Evolutionary conservation across 345 rosid species (phyloP), one percentile per base, ranked within the genome.

Genomic region (Linum tenue): DNA sequence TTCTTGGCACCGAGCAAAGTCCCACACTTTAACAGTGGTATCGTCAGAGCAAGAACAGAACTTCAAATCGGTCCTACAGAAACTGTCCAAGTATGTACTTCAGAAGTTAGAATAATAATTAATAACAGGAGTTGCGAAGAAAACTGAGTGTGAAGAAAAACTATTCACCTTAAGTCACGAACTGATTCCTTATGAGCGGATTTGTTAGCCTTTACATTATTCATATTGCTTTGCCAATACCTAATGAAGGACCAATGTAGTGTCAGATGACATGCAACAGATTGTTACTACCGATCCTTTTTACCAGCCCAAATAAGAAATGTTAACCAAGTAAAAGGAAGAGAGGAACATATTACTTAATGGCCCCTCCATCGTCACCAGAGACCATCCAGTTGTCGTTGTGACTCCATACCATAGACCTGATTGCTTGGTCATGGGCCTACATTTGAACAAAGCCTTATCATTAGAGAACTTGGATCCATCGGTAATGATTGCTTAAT

Each of bases 221-320:
- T 94, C 99, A 94, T 94, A 70, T 88, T 90, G 77, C 83, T 90
- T 78, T 90, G 99, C 99, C 99, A 94, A 67, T 90, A 94, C 89
- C 99, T 94, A 74, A 67, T 68, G 65, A 37, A 58, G 66, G 22
- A 41, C 55, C 61, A 57, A 67, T 5, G 31, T 9, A 42, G 68
- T 14, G 63, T 36, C n/a, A 31, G 38, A 43, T 43, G 36, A 66
- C 5, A 39, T 63, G 40, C 60, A 55, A 8, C 55, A 17, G 7
- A 53, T 73, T 14, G 50, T 31, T 36, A 35, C 39, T 16, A 16
- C 14, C 51, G 38, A 58, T 39, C 16, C 5, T 43, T 36, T 42
- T 39, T 12, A 66, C 5, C 44, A 60, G 5, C 11, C 37, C 22
- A 50, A 59, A 60, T 14, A 44, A 43, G 55, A 6, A 56, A 55